Base-by-base conservation (phyloP, 805 yeast genomes). In the Blastobotrys peoriensis region DNA sequence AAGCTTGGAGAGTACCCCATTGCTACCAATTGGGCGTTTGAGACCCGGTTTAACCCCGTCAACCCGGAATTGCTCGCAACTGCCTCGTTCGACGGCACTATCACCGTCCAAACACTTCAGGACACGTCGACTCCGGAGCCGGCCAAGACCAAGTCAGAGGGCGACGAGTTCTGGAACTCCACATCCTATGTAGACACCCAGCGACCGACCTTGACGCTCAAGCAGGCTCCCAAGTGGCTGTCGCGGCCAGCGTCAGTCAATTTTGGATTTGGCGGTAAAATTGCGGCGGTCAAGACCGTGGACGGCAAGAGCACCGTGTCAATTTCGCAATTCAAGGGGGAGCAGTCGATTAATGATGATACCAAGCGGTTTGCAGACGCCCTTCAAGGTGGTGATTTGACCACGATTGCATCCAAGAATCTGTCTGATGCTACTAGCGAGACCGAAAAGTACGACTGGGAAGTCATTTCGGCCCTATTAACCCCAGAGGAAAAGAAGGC, bases 211-310 rank as follows among this genome's bases (percentile, higher is more conserved):
- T 81, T 82, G 54, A 74, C 75, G 34, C 71, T 77, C 23, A 70
- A 74, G 50, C 95, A 88, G 66, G 93, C 97, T 17, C 98, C 99
- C 40, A 64, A 70, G 47, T 93, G 98, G 98, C 75, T 86, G 49
- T 76, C 77, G 50, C 73, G 83, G 52, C 87, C 87, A 9, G 71
- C 76, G 3, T 72, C 82, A 40, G 96, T 83, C 10, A 69, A 79
- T 2, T 93, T 94, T 73, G 98, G 95, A 0, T 91, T 88, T 67
- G 98, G 98, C 49, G 95, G 96, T 43, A 87, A 86, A 66, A 62
- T 93, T 34, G 89, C 83, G 3, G 63, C 71, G 9, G 78, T 82
- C 23, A 56, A 62, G 30, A 65, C 68, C 6, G 69, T 65, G 42
- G 67, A 71, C 6, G 67, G 69, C 39, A 71, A 70, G 17, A 69